Evolutionary conservation across 2,329 filamentous ascomycete genomes (phyloP), one percentile per base, ranked within the genome.

Genomic region (Thielaviopsis ethacetica): DNA sequence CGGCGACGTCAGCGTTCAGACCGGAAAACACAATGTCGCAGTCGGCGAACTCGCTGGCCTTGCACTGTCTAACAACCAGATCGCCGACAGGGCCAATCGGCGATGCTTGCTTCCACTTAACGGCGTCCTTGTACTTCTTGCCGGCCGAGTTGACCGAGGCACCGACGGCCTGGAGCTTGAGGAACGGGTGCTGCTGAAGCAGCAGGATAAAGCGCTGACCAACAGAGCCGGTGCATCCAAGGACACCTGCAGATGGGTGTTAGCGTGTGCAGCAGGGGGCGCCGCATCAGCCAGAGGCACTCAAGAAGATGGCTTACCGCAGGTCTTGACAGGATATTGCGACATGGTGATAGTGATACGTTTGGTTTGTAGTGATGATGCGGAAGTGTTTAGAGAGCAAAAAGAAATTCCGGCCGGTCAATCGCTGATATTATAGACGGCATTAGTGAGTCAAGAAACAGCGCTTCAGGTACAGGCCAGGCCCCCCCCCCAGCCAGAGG

Each of bases 121-220:
- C 91, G 47, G 91, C 91, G 79, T 95, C 89, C 72, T 85, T 86
- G 77, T 97, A 97, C 69, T 85, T 86, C 78, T 96, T 96, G 68
- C 91, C 91, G 6, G 88, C 89, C 10, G 90, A 95, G 61, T 88
- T 82, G 61, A 88, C 82, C 19, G 90, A 95, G 41, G 93, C 93
- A 63, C 93, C 93, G 55, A 97, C 82, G 61, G 90, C 90, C 64
- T 93, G 86, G 60, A 97, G 83, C 63, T 83, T 82, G 67, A 97
- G 87, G 71, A 86, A 81, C 17, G 91, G 91, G 73, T 97, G 91
- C 58, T 89, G 80, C 52, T 88, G 84, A 63, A 97, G 85, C 57
- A 97, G 82, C 38, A 96, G 84, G 69, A 97, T 93, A 72, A 97
- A 97, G 67, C 93, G 84, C 73, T 95, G 90, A 66, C 91, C 91